Conservation (phyloP, 805 yeast species). For the Candida chauliodis region DNA sequence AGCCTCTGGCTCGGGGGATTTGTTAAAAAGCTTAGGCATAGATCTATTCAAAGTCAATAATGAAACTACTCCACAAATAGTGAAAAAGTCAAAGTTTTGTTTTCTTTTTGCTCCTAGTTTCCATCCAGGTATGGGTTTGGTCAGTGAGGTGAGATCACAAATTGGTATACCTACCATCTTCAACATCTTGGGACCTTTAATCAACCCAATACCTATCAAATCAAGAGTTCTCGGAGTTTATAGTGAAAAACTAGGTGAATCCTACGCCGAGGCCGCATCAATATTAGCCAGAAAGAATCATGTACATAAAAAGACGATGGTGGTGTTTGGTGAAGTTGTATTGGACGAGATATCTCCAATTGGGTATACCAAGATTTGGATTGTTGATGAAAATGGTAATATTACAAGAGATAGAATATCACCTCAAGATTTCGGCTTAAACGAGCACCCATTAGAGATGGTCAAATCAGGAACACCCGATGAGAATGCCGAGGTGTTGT, state of each 20-base stretch:
- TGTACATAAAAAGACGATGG: conserved; percentile 59
- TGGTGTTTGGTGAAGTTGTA: conserved; percentile 91
- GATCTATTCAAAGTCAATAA: conserved; percentile 67
- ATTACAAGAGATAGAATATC: conserved; percentile 44
- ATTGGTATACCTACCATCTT: conserved; percentile 91
- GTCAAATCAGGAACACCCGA: conserved; percentile 85
- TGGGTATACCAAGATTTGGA: conserved; percentile 82
- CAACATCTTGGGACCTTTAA: conserved; percentile 88
- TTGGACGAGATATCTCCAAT: conserved; percentile 92
- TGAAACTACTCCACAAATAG: conserved; percentile 55
- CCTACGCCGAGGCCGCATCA: conserved; percentile 79
- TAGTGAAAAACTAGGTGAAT: conserved; percentile 70
- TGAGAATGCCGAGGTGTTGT: conserved; percentile 69
- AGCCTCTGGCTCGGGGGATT: conserved; percentile 89
- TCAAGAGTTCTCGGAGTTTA: conserved; percentile 90
- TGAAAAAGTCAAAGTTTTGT: conserved; percentile 51
- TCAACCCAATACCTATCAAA: conserved; percentile 81
- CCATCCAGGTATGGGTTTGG: conserved; percentile 86
- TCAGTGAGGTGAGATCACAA: conserved; percentile 71
- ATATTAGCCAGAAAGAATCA: conserved; percentile 50
- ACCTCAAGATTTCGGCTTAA: conserved; percentile 80
- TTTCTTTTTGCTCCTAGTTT: conserved; percentile 90
- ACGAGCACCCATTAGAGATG: conserved; percentile 60
- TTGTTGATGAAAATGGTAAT: conserved; percentile 42
- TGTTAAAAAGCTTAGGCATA: conserved; percentile 78